These are phyloP conservation scores for Fusarium oxysporum DNA, from an alignment of 2,329 filamentous ascomycete genomes.

Conservation along the genomic window DNA sequence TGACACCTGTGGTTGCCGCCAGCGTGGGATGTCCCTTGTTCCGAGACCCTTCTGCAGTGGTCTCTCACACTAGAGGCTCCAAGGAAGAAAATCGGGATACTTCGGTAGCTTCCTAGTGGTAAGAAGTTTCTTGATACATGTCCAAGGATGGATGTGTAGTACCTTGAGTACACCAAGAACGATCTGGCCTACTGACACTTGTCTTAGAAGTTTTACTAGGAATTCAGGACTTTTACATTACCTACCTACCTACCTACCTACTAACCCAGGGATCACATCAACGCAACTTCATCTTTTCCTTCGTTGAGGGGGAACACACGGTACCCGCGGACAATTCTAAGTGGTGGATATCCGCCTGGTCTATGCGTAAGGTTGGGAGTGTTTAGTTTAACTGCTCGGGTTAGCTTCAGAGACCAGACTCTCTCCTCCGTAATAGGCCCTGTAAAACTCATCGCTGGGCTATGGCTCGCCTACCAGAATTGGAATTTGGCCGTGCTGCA, in stretches of 20 bases:
- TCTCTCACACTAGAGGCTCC: background rate
- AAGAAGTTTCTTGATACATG: background rate
- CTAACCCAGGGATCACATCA: background rate
- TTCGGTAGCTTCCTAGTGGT: background rate
- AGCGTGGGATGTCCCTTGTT: slow-evolving; percentile 23
- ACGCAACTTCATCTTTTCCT: background rate
- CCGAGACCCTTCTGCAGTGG: slow-evolving; percentile 13
- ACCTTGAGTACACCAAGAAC: background rate
- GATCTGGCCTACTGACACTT: background rate
- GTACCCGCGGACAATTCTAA: slow-evolving; percentile 5
- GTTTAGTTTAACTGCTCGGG: slow-evolving; percentile 10
- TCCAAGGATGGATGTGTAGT: background rate
- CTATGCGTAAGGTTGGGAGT: slow-evolving; percentile 3
- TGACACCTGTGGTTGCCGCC: background rate
- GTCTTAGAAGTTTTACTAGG: background rate
- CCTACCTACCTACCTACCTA: background rate
- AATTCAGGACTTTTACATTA: background rate
- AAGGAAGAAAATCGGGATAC: background rate
- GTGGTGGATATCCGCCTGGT: slow-evolving; percentile 18
- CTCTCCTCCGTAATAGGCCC: background rate
- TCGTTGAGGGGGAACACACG: background rate
- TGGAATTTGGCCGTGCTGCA: slow-evolving; percentile 8
- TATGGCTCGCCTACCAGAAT: slow-evolving; percentile 23
- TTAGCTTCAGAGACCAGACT: slow-evolving; percentile 17
- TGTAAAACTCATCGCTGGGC: background rate